Percentiles rank a stretch among this genome's conserved stretches.
Conservation (phyloP, 1,139 yeast genomes). For the Zygosaccharomyces sapae region DNA sequence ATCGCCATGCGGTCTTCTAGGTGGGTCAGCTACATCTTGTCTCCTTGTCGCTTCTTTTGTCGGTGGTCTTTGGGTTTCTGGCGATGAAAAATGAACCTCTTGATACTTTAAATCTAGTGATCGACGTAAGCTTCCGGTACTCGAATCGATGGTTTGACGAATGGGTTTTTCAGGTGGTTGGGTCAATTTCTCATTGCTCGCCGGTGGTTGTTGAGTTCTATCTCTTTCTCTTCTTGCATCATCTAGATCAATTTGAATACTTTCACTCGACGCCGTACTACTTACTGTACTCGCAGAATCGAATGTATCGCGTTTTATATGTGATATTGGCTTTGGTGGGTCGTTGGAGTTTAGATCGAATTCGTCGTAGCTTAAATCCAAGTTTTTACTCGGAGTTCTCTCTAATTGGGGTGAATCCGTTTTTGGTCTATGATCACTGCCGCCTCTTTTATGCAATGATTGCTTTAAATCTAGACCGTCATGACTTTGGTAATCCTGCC, state of each 20-base stretch:
- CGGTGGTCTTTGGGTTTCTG: constrained; percentile 16
- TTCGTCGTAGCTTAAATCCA: constrained; percentile 25
- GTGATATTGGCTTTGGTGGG: constrained; percentile 7
- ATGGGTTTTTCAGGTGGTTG: constrained; percentile 1
- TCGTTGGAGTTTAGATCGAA: constrained; percentile 21
- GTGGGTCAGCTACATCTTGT: constrained; percentile 1
- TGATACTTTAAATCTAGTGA: constrained; percentile 32
- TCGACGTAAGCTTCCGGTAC: constrained; percentile 10
- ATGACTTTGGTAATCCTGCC: constrained; percentile 1
- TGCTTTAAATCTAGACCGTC: constrained; percentile 1
- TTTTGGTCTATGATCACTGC: not conserved
- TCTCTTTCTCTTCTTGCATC: constrained; percentile 16
- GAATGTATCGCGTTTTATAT: constrained; percentile 6
- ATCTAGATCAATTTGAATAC: constrained; percentile 32
- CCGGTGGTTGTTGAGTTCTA: constrained; percentile 4
- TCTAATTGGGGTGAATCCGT: not conserved
- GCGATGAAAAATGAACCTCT: constrained; percentile 30
- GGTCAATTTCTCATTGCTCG: constrained; percentile 5
- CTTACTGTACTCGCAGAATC: constrained; percentile 14
- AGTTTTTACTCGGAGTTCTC: constrained; percentile 8
- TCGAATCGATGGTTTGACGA: constrained; percentile 5
- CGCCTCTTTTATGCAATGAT: not conserved
- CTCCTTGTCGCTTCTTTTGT: constrained; percentile 8
- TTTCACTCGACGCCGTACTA: constrained; percentile 29
- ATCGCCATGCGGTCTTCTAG: constrained; percentile 7